Percentiles rank a stretch among this genome's conserved stretches.
These are phyloP conservation scores for Daldinia vernicosa DNA, from an alignment of 495 filamentous ascomycete species.

Conservation along the genomic window DNA sequence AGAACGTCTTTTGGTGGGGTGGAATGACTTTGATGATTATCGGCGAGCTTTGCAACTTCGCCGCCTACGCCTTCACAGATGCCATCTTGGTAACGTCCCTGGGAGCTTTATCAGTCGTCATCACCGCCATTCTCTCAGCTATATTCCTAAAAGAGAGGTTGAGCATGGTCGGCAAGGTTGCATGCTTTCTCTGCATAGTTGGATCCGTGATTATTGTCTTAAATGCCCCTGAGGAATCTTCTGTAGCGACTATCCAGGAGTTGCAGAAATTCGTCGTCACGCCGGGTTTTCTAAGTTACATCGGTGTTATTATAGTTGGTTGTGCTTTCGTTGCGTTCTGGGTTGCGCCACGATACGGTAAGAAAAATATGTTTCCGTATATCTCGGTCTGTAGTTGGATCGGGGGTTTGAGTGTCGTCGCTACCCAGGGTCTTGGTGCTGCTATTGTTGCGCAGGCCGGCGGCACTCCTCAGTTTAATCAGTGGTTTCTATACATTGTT, in stretches of 20 bases:
- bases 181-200: conserved; percentile 93
- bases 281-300: conserved; percentile 86
- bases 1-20: conserved; percentile 93
- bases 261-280: conserved; percentile 90
- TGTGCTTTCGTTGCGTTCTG: conserved; percentile 78
- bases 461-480: conserved; percentile 86
- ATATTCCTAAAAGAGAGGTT: conserved; percentile 96
- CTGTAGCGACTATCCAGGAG: conserved; percentile 88
- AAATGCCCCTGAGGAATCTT: conserved; percentile 88
- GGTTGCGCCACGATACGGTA: conserved; percentile 89
- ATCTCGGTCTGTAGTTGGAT: conserved; percentile 94
- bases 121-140: conserved; percentile 90
- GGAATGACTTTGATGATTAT: conserved; percentile 98
- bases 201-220: conserved; percentile 92
- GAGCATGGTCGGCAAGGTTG: conserved; percentile 94
- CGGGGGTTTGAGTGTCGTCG: conserved; percentile 93
- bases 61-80: conserved; percentile 96
- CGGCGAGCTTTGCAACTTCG: conserved; percentile 97
- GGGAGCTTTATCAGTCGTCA: conserved; percentile 93
- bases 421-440: conserved; percentile 91
- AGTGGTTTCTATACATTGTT: conserved; percentile 96
- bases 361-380: conserved; percentile 97
- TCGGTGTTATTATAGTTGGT: conserved; percentile 82
- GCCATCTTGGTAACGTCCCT: conserved; percentile 95
- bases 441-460: conserved; percentile 87